Conservation (phyloP, 495 filamentous ascomycete genomes). For the Elasticomyces elasticus region DNA sequence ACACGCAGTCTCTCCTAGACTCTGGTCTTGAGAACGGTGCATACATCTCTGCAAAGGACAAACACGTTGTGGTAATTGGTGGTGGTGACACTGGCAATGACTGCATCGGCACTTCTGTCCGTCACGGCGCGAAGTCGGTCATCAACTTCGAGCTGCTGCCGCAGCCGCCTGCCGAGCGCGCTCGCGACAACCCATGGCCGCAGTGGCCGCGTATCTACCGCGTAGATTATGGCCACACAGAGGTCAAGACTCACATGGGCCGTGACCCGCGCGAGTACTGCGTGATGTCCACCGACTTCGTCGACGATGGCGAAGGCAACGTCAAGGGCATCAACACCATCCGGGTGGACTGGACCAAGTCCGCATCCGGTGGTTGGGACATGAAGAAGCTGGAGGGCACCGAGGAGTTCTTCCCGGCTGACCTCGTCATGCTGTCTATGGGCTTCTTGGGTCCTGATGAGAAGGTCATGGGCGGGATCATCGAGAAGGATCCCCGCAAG, state of each 20-base stretch:
- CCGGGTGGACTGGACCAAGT: slow-evolving; percentile 94
- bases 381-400: slow-evolving; percentile 97
- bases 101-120: slow-evolving; percentile 97
- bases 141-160: slow-evolving; percentile 97
- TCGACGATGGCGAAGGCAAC: slow-evolving; percentile 77
- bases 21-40: slow-evolving; percentile 74
- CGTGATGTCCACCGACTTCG: slow-evolving; percentile 98
- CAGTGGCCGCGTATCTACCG: slow-evolving; percentile 99
- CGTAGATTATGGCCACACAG: slow-evolving; percentile 92
- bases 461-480: slow-evolving; percentile 69
- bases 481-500: slow-evolving; percentile 89
- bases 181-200: slow-evolving; percentile 96
- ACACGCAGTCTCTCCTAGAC: slow-evolving; percentile 97
- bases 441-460: slow-evolving; percentile 96
- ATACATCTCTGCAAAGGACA: slow-evolving; percentile 95
- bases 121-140: slow-evolving; percentile 92
- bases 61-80: slow-evolving; percentile 95
- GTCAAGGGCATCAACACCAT: slow-evolving; percentile 97
- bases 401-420: slow-evolving; percentile 94
- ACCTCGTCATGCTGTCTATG: slow-evolving; percentile 95
- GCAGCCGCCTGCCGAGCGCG: slow-evolving; percentile 87
- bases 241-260: slow-evolving; percentile 95
- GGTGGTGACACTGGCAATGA: slow-evolving; percentile 99
- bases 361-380: slow-evolving; percentile 85
- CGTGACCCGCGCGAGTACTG: slow-evolving; percentile 97